A percentile compares a stretch with the other conserved stretches of the same genome.
phyloP scores from a whole-genome alignment of 2,329 filamentous ascomycete species.

The Pseudogymnoascus sp. region DNA sequence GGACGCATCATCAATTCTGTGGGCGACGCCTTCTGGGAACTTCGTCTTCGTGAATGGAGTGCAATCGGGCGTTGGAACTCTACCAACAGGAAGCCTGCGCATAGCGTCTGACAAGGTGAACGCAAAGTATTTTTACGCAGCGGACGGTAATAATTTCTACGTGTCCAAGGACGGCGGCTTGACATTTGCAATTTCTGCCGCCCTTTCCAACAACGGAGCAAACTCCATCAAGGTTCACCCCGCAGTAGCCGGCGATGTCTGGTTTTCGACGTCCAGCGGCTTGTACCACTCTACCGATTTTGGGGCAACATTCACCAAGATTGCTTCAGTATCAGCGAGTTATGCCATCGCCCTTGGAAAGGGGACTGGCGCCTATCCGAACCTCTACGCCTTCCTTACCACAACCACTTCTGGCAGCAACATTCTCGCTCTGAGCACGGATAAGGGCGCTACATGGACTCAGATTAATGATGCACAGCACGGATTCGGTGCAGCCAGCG shows the following conservation, averaged over 20 bases:
- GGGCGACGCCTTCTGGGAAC: conserved; percentile 35
- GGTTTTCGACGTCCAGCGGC: conserved; percentile 46
- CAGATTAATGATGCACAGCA: conserved; percentile 23
- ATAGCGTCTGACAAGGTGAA: conserved; percentile 48
- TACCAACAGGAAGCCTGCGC: neutral
- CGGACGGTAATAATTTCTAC: conserved; percentile 31
- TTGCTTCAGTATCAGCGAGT: conserved; percentile 15
- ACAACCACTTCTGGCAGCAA: conserved; percentile 18
- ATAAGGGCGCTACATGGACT: conserved; percentile 24
- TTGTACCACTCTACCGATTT: conserved; percentile 46
- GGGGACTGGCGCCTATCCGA: conserved; percentile 18
- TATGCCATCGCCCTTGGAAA: conserved; percentile 22
- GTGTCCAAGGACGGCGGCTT: conserved; percentile 41
- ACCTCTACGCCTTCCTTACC: conserved; percentile 25
- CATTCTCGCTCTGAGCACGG: conserved; percentile 23
- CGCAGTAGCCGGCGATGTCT: conserved; percentile 50
- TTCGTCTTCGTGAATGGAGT: conserved; percentile 27
- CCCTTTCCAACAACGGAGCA: conserved; percentile 37
- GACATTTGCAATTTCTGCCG: conserved; percentile 36
- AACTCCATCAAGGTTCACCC: conserved; percentile 51
- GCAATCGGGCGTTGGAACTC: neutral
- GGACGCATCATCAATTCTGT: conserved; percentile 40
- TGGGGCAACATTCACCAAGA: conserved; percentile 33
- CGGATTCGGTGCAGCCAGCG: conserved; percentile 23
- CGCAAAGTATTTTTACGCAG: conserved; percentile 36